phyloP scores from a whole-genome alignment of 73 alveolate species.

The Tetrahymena elliotti region DNA sequence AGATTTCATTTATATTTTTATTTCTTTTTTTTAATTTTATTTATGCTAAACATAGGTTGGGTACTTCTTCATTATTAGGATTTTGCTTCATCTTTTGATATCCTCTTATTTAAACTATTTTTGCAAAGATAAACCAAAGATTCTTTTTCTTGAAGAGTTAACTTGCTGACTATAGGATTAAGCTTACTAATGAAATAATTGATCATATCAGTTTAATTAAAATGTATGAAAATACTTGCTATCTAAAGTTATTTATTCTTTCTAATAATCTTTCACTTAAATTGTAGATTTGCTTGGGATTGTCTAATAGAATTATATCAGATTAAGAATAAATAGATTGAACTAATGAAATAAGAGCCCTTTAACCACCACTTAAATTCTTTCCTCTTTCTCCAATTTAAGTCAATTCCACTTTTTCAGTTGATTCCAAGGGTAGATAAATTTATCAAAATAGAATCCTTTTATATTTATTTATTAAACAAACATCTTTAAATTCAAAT shows the following conservation, averaged over 20 bases:
- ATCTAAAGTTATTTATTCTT: no score
- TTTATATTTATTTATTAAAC: no score
- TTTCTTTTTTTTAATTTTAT: background rate
- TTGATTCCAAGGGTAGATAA: no score
- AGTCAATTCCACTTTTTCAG: background rate
- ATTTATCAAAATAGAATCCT: no score
- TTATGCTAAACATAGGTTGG: background rate
- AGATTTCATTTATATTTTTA: no score
- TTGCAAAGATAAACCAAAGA: background rate
- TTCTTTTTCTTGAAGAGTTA: background rate
- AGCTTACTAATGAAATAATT: background rate
- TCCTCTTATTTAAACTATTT: background rate
- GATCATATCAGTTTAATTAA: conserved; percentile 12
- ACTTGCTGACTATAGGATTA: background rate
- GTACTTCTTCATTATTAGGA: background rate
- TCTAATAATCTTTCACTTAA: no score
- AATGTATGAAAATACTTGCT: no score
- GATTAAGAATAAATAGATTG: background rate
- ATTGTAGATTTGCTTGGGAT: no score
- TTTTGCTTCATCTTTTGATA: background rate
- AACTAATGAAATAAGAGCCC: background rate
- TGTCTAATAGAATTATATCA: background rate
- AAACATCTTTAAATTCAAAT: no score
- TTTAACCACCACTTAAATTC: background rate
- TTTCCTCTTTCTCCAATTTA: background rate